A percentile compares a stretch with the other conserved stretches of the same genome.
phyloP scores from a whole-genome alignment of 192 early-diverging fungal genomes.

The Helicostylum pulchrum region DNA sequence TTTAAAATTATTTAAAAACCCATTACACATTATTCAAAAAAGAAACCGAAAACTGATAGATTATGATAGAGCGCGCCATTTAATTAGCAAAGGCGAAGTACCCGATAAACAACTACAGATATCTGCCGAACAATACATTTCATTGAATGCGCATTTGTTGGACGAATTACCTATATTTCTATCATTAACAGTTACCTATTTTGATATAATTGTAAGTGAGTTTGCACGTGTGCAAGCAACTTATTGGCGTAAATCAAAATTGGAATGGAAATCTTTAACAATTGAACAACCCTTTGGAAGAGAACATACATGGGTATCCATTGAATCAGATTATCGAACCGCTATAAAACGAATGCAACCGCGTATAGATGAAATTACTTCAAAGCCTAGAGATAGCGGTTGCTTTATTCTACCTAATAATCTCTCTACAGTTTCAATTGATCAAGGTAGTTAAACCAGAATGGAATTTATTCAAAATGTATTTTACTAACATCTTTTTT shows the following conservation, averaged over 20 bases:
- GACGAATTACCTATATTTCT: conserved; percentile 71
- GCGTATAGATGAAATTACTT: background rate
- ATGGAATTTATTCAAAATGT: too few species aligned
- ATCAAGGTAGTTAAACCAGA: too few species aligned
- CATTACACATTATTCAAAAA: conserved; percentile 69
- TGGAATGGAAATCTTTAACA: conserved; percentile 29
- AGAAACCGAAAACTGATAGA: conserved; percentile 70
- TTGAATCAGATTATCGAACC: background rate
- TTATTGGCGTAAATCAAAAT: conserved; percentile 45
- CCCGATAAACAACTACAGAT: conserved; percentile 64
- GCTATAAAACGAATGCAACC: background rate
- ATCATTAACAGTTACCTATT: conserved; percentile 53
- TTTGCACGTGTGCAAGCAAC: conserved; percentile 53
- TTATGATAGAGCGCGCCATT: conserved; percentile 60
- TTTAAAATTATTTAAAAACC: conserved; percentile 56
- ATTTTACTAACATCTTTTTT: too few species aligned
- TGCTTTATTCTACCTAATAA: background rate
- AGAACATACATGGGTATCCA: conserved; percentile 3
- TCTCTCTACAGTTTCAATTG: background rate
- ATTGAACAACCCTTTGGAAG: conserved; percentile 14
- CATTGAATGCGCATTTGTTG: conserved; percentile 68
- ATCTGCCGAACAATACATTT: conserved; percentile 60
- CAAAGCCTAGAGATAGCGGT: conserved; percentile 5
- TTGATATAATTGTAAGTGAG: conserved; percentile 55
- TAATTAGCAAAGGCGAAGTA: conserved; percentile 58